Conservation (phyloP, 2,329 filamentous ascomycete genomes). For the Tolypocladium inflatum region DNA sequence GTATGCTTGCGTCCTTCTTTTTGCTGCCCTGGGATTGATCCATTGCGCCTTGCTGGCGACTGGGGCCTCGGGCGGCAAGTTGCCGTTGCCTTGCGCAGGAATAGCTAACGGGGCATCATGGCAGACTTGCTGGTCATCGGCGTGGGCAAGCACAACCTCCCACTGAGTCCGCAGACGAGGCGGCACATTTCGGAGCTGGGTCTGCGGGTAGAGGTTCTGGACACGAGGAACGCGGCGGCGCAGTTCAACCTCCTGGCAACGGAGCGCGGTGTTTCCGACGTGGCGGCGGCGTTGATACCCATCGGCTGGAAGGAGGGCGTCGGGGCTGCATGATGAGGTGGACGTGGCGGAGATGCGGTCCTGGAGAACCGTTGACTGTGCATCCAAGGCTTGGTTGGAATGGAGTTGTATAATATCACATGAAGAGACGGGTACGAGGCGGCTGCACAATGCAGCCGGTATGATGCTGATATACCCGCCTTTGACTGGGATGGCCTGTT, state of each 20-base stretch:
- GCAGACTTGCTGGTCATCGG: conserved; percentile 84
- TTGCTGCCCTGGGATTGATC: not conserved
- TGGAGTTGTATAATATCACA: not conserved
- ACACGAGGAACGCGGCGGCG: conserved; percentile 87
- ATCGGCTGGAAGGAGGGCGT: conserved; percentile 66
- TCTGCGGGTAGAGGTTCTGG: conserved; percentile 77
- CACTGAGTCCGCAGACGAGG: conserved; percentile 67
- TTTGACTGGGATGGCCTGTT: too few relatives aligned
- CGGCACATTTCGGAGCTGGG: conserved; percentile 66
- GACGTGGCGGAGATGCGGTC: not conserved
- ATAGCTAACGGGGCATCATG: not conserved
- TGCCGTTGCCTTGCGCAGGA: not conserved
- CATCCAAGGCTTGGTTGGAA: not conserved
- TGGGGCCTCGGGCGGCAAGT: not conserved
- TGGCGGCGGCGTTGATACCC: conserved; percentile 82
- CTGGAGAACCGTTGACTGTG: not conserved
- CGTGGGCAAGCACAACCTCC: conserved; percentile 64
- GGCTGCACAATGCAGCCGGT: too few relatives aligned
- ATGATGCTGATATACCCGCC: too few relatives aligned
- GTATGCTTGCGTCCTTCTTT: conserved; percentile 38
- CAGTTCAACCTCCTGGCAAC: conserved; percentile 96
- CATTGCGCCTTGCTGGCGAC: not conserved
- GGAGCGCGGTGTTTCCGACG: conserved; percentile 74
- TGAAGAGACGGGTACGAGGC: too few relatives aligned
- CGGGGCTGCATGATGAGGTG: conserved; percentile 22